Base-by-base conservation (phyloP, 352 stramenopile genomes). In the Phytophthora pini region DNA sequence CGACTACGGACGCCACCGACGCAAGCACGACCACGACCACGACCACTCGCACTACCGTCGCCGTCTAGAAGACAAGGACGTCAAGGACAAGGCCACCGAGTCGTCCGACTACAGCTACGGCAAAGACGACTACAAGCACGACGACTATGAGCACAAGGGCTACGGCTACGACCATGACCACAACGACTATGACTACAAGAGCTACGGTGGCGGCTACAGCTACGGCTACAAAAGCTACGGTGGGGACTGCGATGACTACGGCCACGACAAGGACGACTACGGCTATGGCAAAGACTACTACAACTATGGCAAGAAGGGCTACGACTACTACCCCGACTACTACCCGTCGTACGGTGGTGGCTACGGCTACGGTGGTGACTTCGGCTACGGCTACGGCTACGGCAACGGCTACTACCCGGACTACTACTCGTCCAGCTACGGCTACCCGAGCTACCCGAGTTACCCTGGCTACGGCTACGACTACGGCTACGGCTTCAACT, bases 41-140 rank as follows among this genome's bases (percentile, higher is more conserved):
- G 49, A 46, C 50, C 41, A 53, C 29, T 53, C 55, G n/a, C 27
- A 70, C 24, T 56, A 72, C 49, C 64, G 51, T 1, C 17, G 17
- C 31, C 31, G 31, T 36, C 31, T 36, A 4, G 31, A 36, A 36
- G 31, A 36, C 9, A 36, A 36, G 31, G 8, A 36, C 31, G 31
- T 3, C 38, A 43, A 17, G 13, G n/a, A 3, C 6, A 43, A 43
- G 6, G 12, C 13, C n/a, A 22, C 38, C 6, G 38, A 43, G 38
- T 43, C 12, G 10, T 43, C 6, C 13, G 38, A 43, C 38, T 7
- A 43, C 12, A 20, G n/a, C 38, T 20, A 43, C 15, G 38, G 1
- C n/a, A n/a, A 20, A 22, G 38, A 43, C 38, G 38, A 22, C n/a
- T 43, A 43, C 7, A 20, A 20, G 5, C n/a, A 22, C 6, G 31